phyloP scores from a whole-genome alignment of 2,329 filamentous ascomycete genomes.

The Aspergillus vadensis region DNA sequence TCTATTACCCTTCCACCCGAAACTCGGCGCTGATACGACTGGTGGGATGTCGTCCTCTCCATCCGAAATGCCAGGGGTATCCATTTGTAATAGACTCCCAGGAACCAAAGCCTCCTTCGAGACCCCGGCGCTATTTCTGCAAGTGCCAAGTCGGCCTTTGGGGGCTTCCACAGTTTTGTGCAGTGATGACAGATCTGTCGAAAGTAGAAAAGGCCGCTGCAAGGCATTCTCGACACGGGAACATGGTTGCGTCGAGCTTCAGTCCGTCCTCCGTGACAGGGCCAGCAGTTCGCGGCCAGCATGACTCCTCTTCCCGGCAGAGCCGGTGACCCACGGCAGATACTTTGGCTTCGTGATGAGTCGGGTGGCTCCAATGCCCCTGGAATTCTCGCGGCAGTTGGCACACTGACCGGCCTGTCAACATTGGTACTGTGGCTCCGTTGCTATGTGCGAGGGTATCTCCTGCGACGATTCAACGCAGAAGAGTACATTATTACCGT shows the following conservation, averaged over 20 bases:
- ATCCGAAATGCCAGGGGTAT: neutral
- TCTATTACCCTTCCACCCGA: neutral
- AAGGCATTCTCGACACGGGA: neutral
- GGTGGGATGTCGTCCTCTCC: neutral
- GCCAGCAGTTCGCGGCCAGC: neutral
- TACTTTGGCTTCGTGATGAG: constrained; percentile 1
- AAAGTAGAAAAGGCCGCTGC: neutral
- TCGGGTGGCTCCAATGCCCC: constrained; percentile 12
- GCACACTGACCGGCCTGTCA: constrained; percentile 42
- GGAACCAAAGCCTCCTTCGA: neutral
- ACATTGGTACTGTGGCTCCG: constrained; percentile 45
- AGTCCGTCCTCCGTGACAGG: neutral
- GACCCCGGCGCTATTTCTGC: neutral
- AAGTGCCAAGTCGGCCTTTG: neutral
- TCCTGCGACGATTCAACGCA: constrained; percentile 52
- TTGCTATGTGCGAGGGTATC: constrained; percentile 49
- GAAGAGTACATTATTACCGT: constrained; percentile 53
- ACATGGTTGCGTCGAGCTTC: neutral
- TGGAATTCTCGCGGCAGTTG: constrained; percentile 44
- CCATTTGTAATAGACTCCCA: neutral
- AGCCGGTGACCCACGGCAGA: neutral
- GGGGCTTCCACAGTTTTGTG: too few species aligned
- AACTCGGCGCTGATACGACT: neutral
- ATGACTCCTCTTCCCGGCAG: neutral
- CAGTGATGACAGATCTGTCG: neutral